Evolutionary conservation across 2,329 filamentous ascomycete species (phyloP).

Genomic region (Pseudocercospora pini-densiflorae): DNA sequence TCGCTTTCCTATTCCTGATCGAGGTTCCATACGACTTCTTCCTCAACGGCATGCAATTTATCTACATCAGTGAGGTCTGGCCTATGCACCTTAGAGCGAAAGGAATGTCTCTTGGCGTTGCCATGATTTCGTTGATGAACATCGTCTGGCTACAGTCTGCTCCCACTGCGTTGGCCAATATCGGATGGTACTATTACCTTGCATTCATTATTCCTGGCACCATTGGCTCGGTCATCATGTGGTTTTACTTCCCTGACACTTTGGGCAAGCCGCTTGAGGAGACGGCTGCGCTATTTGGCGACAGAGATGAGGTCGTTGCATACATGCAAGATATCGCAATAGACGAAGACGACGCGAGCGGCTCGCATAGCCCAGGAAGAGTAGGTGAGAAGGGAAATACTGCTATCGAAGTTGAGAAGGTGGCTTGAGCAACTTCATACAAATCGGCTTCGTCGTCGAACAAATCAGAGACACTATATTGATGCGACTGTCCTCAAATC

Average conservation of each 20-base stretch:
- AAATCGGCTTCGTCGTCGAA: neutral
- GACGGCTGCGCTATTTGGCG: slow-evolving; percentile 28
- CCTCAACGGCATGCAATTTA: slow-evolving; percentile 30
- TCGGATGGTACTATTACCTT: slow-evolving; percentile 28
- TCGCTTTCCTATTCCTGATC: slow-evolving; percentile 27
- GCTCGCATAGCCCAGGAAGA: neutral
- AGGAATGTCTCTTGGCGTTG: slow-evolving; percentile 29
- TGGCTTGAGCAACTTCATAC: neutral
- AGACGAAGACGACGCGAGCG: neutral
- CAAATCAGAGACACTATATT: neutral
- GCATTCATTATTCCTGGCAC: slow-evolving; percentile 28
- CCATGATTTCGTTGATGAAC: slow-evolving; percentile 32
- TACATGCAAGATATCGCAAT: slow-evolving; percentile 17
- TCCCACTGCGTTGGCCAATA: slow-evolving; percentile 20
- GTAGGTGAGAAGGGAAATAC: neutral
- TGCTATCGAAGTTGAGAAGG: slow-evolving; percentile 4
- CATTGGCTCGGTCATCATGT: slow-evolving; percentile 23
- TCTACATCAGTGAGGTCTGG: slow-evolving; percentile 28
- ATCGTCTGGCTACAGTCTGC: slow-evolving; percentile 32
- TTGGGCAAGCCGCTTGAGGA: slow-evolving; percentile 29
- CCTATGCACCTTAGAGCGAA: slow-evolving; percentile 31
- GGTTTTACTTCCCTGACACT: slow-evolving; percentile 25
- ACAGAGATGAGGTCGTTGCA: slow-evolving; percentile 21
- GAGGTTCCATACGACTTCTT: slow-evolving; percentile 27
- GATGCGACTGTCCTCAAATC: neutral